These are phyloP conservation scores for Kockiozyma suomiensis DNA, from an alignment of 805 yeast genomes.

Conservation along the genomic window DNA sequence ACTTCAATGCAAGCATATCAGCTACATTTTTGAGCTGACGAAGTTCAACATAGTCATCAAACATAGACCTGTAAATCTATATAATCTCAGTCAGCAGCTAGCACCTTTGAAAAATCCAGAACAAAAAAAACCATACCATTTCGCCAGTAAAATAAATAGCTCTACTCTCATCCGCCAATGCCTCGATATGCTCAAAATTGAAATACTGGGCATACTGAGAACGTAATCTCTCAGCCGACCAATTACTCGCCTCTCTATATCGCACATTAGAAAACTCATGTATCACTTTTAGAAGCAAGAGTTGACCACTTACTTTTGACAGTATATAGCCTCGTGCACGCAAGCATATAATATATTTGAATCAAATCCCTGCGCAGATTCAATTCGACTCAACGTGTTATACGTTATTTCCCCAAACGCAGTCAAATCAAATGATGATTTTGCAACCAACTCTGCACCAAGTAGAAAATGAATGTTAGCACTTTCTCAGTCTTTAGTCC, in stretches of 20 bases:
- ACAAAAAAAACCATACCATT: constrained; percentile 47
- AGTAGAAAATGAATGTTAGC: too few species aligned
- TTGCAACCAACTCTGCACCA: constrained; percentile 46
- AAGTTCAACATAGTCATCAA: constrained; percentile 52
- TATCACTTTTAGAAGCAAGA: constrained; percentile 27
- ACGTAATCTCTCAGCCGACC: constrained; percentile 52
- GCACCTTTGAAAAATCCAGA: too few species aligned
- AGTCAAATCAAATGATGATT: constrained; percentile 47
- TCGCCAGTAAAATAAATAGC: constrained; percentile 55
- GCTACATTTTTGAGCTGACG: constrained; percentile 48
- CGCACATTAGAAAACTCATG: neutral
- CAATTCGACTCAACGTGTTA: constrained; percentile 43
- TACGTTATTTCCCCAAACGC: constrained; percentile 47
- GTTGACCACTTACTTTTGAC: constrained; percentile 45
- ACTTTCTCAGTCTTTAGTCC: too few species aligned
- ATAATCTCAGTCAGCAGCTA: neutral
- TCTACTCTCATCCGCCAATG: constrained; percentile 13
- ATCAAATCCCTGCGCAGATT: constrained; percentile 50
- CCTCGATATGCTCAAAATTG: constrained; percentile 30
- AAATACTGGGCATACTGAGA: constrained; percentile 42
- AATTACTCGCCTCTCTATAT: constrained; percentile 42
- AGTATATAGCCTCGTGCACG: constrained; percentile 61
- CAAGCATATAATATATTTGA: constrained; percentile 58
- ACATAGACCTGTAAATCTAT: constrained; percentile 53
- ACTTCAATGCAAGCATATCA: constrained; percentile 36